These are phyloP conservation scores for Fusarium verrucosum DNA, from an alignment of 2,329 filamentous ascomycete genomes.

Conservation along the genomic window DNA sequence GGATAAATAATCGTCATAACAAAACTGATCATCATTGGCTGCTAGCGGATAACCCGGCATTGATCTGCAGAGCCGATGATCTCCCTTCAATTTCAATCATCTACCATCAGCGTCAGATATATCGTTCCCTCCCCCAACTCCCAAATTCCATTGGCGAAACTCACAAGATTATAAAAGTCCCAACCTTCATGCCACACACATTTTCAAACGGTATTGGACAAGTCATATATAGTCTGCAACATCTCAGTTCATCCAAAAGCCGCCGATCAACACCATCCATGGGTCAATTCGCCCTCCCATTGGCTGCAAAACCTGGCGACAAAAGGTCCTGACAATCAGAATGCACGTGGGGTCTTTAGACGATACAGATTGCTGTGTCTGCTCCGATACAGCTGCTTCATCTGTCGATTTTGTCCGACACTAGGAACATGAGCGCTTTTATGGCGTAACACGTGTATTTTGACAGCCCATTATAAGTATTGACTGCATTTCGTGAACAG, in stretches of 20 bases:
- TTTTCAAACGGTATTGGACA: slow-evolving; percentile 6
- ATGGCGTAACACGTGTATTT: slow-evolving; percentile 5
- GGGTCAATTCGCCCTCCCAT: slow-evolving; percentile 8
- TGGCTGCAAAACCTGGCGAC: slow-evolving; percentile 24
- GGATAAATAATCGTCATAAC: not conserved
- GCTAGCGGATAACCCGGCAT: slow-evolving; percentile 19
- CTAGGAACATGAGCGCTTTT: not conserved
- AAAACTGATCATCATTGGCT: not conserved
- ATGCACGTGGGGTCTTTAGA: slow-evolving; percentile 34
- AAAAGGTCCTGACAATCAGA: slow-evolving; percentile 33
- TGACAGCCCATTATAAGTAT: slow-evolving; percentile 3
- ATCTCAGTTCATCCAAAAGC: slow-evolving; percentile 15
- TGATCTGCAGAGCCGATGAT: not conserved
- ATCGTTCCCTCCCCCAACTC: not conserved
- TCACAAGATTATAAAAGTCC: not conserved
- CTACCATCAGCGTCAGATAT: not conserved
- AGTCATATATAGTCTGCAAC: not conserved
- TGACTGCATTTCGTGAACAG: not conserved
- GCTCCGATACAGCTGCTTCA: slow-evolving; percentile 30
- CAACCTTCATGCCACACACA: not conserved
- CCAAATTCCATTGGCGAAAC: not conserved
- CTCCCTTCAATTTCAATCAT: not conserved
- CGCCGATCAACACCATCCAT: slow-evolving; percentile 24
- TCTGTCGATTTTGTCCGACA: slow-evolving; percentile 16
- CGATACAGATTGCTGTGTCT: slow-evolving; percentile 19